Percentiles rank a stretch among this genome's conserved stretches.
phyloP scores from a whole-genome alignment of 2,329 filamentous ascomycete species.

The Coniochaeta ligniaria region DNA sequence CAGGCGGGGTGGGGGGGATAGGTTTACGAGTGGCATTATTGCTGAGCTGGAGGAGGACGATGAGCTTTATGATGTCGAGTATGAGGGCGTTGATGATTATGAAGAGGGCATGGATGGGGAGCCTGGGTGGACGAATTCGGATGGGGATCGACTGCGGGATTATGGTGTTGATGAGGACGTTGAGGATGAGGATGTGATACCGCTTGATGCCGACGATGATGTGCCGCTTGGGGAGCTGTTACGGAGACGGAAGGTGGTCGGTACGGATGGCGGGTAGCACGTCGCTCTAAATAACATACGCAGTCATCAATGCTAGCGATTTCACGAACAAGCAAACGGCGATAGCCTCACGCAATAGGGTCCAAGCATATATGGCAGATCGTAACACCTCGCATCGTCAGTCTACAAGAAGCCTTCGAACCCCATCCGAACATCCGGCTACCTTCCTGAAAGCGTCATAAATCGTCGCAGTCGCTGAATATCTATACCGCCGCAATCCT shows the following conservation, averaged over 20 bases:
- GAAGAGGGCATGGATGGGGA: constrained; percentile 34
- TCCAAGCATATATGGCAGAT: neutral
- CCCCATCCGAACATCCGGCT: neutral
- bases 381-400: neutral
- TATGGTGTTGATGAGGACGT: constrained; percentile 75
- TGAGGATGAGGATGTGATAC: constrained; percentile 30
- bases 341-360: neutral
- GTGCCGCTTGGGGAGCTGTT: constrained; percentile 65
- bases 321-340: neutral
- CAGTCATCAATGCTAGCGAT: neutral
- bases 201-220: constrained; percentile 35
- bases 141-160: constrained; percentile 67
- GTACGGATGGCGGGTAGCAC: constrained; percentile 11
- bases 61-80: constrained; percentile 18
- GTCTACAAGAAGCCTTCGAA: neutral
- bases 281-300: neutral
- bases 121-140: constrained; percentile 64
- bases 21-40: constrained; percentile 27
- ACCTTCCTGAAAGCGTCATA: neutral
- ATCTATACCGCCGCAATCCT: neutral
- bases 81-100: constrained; percentile 13
- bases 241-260: constrained; percentile 33
- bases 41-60: constrained; percentile 47
- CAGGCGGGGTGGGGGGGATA: constrained; percentile 19
- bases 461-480: neutral